Evolutionary conservation across 2,329 filamentous ascomycete genomes (phyloP).

Genomic region (Talaromyces sp.): DNA sequence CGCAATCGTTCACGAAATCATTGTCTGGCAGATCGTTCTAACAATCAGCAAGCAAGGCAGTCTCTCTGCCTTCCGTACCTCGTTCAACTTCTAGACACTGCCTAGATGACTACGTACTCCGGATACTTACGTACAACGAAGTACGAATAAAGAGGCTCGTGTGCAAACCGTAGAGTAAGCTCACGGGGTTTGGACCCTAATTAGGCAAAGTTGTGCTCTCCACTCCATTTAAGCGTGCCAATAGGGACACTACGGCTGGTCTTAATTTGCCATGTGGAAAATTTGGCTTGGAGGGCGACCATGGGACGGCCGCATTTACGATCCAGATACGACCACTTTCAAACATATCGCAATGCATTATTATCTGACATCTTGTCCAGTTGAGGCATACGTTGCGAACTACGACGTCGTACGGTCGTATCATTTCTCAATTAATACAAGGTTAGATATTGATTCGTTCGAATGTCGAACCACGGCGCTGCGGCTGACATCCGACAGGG

Average conservation of each 20-base stretch:
- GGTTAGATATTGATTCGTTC: background rate
- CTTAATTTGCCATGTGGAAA: slow-evolving; percentile 9
- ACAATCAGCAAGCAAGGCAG: background rate
- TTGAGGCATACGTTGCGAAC: background rate
- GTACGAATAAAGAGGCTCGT: background rate
- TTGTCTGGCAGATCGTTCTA: background rate
- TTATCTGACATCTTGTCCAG: background rate
- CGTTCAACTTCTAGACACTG: background rate
- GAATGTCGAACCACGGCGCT: background rate
- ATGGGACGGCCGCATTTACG: background rate
- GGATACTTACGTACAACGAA: background rate
- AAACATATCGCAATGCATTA: background rate
- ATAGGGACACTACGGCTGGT: slow-evolving; percentile 1
- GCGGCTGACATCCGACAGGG: background rate
- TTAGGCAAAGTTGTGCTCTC: background rate
- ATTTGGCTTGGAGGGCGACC: background rate
- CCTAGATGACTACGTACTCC: background rate
- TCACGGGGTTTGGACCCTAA: background rate
- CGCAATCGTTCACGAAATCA: background rate
- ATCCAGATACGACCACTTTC: background rate
- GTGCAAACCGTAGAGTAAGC: background rate
- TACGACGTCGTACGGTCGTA: background rate
- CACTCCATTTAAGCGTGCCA: slow-evolving; percentile 5
- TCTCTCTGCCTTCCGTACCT: background rate
- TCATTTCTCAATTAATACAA: background rate